phyloP scores from a whole-genome alignment of 1,139 yeast species.

The Casaregolazyma lundiana region DNA sequence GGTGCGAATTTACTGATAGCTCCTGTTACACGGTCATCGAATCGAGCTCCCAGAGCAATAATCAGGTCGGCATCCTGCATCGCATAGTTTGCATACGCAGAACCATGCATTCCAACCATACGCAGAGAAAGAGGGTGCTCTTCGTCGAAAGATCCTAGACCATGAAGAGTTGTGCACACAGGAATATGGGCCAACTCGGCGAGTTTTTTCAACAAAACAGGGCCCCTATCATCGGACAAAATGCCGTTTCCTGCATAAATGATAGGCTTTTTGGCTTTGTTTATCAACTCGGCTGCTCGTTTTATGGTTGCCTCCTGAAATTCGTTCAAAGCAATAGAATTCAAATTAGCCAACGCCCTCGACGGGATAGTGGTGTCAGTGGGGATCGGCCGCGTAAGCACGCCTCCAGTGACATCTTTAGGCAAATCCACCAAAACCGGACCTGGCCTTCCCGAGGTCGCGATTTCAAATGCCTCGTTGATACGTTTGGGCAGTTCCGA shows the following conservation, averaged over 20 bases:
- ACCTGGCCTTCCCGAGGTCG: slow-evolving; percentile 95
- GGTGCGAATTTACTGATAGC: slow-evolving; percentile 88
- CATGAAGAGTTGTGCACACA: slow-evolving; percentile 93
- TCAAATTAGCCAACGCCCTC: slow-evolving; percentile 64
- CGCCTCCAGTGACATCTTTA: slow-evolving; percentile 93
- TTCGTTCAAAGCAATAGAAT: slow-evolving; percentile 68
- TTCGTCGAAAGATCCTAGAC: slow-evolving; percentile 91
- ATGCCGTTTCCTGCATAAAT: slow-evolving; percentile 92
- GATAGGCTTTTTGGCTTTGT: slow-evolving; percentile 80
- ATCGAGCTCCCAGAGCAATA: slow-evolving; percentile 92
- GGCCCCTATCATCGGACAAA: slow-evolving; percentile 75
- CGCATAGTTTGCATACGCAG: slow-evolving; percentile 90
- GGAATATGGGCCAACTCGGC: slow-evolving; percentile 91
- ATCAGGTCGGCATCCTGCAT: slow-evolving; percentile 91
- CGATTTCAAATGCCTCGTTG: slow-evolving; percentile 97
- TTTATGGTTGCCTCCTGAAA: slow-evolving; percentile 70
- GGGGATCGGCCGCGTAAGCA: slow-evolving; percentile 83
- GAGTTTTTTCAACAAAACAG: slow-evolving; percentile 69
- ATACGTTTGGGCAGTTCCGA: slow-evolving; percentile 93
- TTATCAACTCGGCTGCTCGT: slow-evolving; percentile 73
- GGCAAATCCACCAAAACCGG: slow-evolving; percentile 97
- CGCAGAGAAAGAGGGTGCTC: slow-evolving; percentile 84
- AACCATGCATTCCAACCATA: slow-evolving; percentile 98
- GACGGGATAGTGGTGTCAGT: slow-evolving; percentile 81
- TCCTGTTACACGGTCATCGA: slow-evolving; percentile 97